Conservation (phyloP, 176 grass and related monocot species). For the Oropetium thomaeum region DNA sequence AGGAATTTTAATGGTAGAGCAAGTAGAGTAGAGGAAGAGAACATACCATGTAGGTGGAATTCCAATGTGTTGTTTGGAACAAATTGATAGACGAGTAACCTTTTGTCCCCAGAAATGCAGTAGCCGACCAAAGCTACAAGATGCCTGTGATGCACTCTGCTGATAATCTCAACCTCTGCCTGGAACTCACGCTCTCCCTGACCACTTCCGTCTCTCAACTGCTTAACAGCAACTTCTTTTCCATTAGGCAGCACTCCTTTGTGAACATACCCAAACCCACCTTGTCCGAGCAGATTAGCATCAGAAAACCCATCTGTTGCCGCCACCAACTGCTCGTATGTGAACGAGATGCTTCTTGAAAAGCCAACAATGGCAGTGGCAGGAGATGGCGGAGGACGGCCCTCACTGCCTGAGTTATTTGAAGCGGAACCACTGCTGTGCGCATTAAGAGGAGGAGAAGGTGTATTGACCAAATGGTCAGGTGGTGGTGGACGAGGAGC, state of each 20-base stretch:
- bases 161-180: conserved; percentile 81
- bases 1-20: neutral
- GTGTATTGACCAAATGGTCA: conserved; percentile 65
- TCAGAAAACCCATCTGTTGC: conserved; percentile 70
- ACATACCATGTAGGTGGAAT: conserved; percentile 68
- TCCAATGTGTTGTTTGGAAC: conserved; percentile 77
- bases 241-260: conserved; percentile 74
- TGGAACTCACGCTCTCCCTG: conserved; percentile 83
- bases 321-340: conserved; percentile 49
- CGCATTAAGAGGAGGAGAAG: conserved; percentile 46
- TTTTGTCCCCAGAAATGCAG: conserved; percentile 65
- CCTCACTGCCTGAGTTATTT: conserved; percentile 63
- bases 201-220: conserved; percentile 63
- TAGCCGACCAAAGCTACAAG: conserved; percentile 73
- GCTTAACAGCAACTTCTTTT: conserved; percentile 71
- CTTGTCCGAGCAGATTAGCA: conserved; percentile 77
- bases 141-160: conserved; percentile 84
- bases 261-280: conserved; percentile 86
- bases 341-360: conserved; percentile 57
- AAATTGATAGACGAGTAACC: conserved; percentile 75
- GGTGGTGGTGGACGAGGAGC: conserved; percentile 49
- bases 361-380: conserved; percentile 37
- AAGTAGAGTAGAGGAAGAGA: conserved; percentile 1
- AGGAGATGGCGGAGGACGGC: conserved; percentile 41
- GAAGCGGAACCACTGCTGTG: conserved; percentile 67